Percentiles rank a stretch among this genome's conserved stretches.
These are phyloP conservation scores for Trichoderma hamatum DNA, from an alignment of 2,329 filamentous ascomycete genomes.

Conservation along the genomic window DNA sequence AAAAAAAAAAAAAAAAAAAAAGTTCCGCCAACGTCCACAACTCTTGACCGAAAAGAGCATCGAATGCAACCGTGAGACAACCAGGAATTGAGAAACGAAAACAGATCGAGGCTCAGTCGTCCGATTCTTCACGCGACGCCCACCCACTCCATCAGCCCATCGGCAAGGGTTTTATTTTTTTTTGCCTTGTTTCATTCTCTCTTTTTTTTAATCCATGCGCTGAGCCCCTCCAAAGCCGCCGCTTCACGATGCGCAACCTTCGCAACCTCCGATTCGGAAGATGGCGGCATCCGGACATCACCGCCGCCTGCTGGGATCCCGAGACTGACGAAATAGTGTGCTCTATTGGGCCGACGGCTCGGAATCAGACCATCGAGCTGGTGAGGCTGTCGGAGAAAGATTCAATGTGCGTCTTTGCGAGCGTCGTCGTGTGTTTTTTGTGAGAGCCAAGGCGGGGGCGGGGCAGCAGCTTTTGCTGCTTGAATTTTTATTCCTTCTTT, in stretches of 20 bases:
- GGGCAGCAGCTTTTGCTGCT: constrained; percentile 2
- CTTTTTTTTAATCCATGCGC: background rate
- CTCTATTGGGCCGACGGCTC: constrained; percentile 77
- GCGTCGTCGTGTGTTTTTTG: background rate
- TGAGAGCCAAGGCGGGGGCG: constrained; percentile 21
- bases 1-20: background rate
- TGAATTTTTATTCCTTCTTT: background rate
- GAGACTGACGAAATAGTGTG: constrained; percentile 77
- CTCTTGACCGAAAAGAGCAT: background rate
- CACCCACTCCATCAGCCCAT: constrained; percentile 4
- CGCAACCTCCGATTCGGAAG: constrained; percentile 73
- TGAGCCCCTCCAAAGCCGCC: constrained; percentile 22
- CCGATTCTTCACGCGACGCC: constrained; percentile 4
- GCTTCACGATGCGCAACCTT: constrained; percentile 77
- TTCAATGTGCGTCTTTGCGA: constrained; percentile 43
- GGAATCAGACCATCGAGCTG: constrained; percentile 74
- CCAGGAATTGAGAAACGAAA: background rate
- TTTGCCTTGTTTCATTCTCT: background rate
- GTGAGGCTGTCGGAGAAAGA: constrained; percentile 54
- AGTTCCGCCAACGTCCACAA: background rate
- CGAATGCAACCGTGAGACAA: background rate
- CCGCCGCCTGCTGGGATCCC: constrained; percentile 84
- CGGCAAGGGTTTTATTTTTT: background rate
- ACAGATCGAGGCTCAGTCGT: background rate
- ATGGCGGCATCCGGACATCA: constrained; percentile 66